These are phyloP conservation scores for Sisymbrium altissimum DNA, from an alignment of 345 rosid genomes.

Conservation along the genomic window DNA sequence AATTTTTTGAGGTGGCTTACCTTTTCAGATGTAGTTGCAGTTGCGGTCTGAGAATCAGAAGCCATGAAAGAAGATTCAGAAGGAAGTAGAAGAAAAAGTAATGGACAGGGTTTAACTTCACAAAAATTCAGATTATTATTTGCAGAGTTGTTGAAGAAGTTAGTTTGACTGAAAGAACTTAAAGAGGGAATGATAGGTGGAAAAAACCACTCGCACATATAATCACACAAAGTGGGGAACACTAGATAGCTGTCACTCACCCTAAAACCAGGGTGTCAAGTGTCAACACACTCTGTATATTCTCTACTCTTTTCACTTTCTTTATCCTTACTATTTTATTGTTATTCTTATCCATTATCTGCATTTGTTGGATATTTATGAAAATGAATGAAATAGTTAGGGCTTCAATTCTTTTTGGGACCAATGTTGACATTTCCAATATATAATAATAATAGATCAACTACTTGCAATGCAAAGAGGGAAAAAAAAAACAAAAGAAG, in stretches of 20 bases:
- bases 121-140: neutral
- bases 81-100: conserved; percentile 17
- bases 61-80: conserved; percentile 34
- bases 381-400: neutral
- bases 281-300: conserved; percentile 36
- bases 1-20: conserved; percentile 5
- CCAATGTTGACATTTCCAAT: neutral
- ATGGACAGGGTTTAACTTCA: conserved; percentile 31
- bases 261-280: conserved; percentile 33
- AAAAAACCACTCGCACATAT: conserved; percentile 21
- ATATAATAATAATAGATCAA: neutral
- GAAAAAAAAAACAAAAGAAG: neutral
- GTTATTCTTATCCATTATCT: conserved; percentile 28
- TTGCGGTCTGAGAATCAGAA: conserved; percentile 30
- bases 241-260: conserved; percentile 32
- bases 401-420: neutral
- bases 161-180: conserved; percentile 23
- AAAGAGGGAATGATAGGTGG: conserved; percentile 19
- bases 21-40: conserved; percentile 25
- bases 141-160: conserved; percentile 19
- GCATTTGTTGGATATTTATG: neutral
- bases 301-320: conserved; percentile 27
- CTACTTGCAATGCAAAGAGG: conserved; percentile 17
- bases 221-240: conserved; percentile 36
- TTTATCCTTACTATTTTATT: conserved; percentile 9